phyloP scores from a whole-genome alignment of 208 protist genomes.

The Strigomonas culicis region DNA sequence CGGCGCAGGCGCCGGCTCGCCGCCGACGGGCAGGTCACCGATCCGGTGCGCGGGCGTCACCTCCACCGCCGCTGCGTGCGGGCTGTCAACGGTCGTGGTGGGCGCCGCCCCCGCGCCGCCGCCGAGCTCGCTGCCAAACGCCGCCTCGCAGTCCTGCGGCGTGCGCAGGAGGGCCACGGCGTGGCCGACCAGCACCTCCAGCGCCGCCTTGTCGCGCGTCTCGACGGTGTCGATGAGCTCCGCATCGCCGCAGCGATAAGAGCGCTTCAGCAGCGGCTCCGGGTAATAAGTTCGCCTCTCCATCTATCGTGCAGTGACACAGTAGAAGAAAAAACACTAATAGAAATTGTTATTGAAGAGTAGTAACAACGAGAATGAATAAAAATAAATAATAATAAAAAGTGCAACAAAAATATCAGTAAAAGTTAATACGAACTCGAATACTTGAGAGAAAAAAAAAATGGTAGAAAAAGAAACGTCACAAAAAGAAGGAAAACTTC shows the following conservation, averaged over 20 bases:
- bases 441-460: not conserved
- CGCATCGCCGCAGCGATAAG: not conserved
- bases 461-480: too few relatives aligned
- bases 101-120: not conserved
- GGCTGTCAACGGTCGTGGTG: not conserved
- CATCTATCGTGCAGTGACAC: not conserved
- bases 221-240: constrained; percentile 6
- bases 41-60: not conserved
- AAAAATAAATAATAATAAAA: not conserved
- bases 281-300: not conserved
- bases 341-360: not conserved
- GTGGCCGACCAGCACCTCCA: constrained; percentile 15
- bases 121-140: not conserved
- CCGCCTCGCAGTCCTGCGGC: constrained; percentile 16
- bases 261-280: not conserved
- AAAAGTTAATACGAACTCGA: not conserved
- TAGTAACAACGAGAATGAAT: not conserved
- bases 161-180: constrained; percentile 21
- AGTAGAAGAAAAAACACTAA: not conserved
- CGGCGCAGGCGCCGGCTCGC: not conserved
- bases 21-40: not conserved
- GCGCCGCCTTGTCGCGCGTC: constrained; percentile 17
- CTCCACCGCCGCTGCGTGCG: not conserved
- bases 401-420: not conserved
- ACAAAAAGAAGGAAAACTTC: too few relatives aligned